phyloP scores from a whole-genome alignment of 345 rosid species.

The Eucalyptus fibrosa region DNA sequence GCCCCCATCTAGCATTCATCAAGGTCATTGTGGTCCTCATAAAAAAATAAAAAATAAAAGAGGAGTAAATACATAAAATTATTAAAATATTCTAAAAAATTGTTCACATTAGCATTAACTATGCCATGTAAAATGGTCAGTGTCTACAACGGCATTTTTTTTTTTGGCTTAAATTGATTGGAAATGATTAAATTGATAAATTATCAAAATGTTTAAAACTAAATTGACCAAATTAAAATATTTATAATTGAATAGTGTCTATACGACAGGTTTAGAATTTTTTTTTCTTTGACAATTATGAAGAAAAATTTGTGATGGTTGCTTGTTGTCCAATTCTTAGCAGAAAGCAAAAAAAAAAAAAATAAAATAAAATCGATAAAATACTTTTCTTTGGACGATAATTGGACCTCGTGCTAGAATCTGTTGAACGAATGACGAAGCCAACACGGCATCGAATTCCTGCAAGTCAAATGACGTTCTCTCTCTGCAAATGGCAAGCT shows the following conservation, averaged over 20 bases:
- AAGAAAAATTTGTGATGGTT: not conserved
- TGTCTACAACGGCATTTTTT: not conserved
- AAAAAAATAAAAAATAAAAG: too few relatives aligned
- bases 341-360: not conserved
- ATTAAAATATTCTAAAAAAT: not conserved
- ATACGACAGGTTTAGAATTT: rapidly evolving
- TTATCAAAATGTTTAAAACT: not conserved
- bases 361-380: not conserved
- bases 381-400: not conserved
- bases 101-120: rapidly evolving
- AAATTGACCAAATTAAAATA: not conserved
- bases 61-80: not conserved
- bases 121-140: not conserved
- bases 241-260: not conserved
- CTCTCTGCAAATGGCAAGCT: not conserved
- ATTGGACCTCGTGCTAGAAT: not conserved
- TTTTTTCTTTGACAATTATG: not conserved
- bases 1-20: rapidly evolving
- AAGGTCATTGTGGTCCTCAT: not conserved
- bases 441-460: not conserved
- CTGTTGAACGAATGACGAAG: not conserved
- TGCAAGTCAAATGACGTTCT: not conserved
- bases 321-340: not conserved
- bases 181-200: not conserved
- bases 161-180: not conserved